phyloP scores from a whole-genome alignment of 768 basidiomycete species.

The Hypholoma sublateritium region DNA sequence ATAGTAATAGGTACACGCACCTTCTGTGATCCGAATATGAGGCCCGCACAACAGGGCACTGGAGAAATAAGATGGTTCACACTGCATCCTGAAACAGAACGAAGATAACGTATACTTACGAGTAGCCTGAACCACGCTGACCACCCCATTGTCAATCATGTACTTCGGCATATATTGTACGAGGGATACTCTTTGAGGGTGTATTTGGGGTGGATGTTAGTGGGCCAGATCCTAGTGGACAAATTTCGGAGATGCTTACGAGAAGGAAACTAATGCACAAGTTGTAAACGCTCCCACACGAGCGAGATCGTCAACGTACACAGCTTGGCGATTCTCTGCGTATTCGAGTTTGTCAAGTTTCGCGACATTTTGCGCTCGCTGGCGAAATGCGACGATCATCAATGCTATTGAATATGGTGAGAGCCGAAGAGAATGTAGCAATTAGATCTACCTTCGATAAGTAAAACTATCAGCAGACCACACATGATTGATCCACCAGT shows the following conservation, averaged over 20 bases:
- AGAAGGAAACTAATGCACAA: slow-evolving; percentile 5
- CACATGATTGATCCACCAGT: slow-evolving; percentile 7
- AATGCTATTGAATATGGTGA: not conserved
- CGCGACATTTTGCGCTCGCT: not conserved
- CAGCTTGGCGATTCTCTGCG: not conserved
- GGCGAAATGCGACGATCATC: slow-evolving; percentile 1
- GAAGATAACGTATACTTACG: not conserved
- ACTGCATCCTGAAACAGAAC: too few relatives aligned
- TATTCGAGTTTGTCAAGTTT: not conserved
- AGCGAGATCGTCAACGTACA: not conserved
- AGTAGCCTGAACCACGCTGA: not conserved
- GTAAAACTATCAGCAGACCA: slow-evolving; percentile 9
- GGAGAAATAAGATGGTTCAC: not conserved
- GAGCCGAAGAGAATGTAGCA: not conserved
- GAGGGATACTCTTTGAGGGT: not conserved
- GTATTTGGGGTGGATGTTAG: not conserved
- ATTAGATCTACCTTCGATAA: slow-evolving; percentile 6
- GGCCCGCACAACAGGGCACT: slow-evolving; percentile 5
- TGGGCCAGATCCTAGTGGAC: not conserved
- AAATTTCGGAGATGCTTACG: not conserved
- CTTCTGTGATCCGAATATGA: slow-evolving; percentile 9
- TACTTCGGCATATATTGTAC: not conserved
- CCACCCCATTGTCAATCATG: not conserved
- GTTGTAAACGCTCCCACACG: slow-evolving; percentile 2
- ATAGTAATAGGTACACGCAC: not conserved